A percentile compares a stretch with the other conserved stretches of the same genome.
These are phyloP conservation scores for Saccharum officinarum DNA, from an alignment of 176 grass and related monocot species.

Conservation along the genomic window DNA sequence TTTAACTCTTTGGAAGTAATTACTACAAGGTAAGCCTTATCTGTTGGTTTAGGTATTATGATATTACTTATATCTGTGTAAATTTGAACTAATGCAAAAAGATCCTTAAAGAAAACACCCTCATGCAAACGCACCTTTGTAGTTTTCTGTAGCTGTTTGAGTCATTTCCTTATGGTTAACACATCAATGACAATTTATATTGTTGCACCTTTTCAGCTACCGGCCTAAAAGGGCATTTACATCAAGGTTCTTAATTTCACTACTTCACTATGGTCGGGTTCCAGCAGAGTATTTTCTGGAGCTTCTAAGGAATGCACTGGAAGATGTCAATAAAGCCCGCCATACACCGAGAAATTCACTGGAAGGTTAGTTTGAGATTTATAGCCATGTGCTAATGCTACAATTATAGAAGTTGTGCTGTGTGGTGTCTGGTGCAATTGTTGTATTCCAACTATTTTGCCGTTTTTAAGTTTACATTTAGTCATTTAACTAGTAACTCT, in stretches of 20 bases:
- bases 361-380: conserved; percentile 39
- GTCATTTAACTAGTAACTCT: neutral
- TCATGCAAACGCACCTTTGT: neutral
- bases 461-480: neutral
- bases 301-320: conserved; percentile 51
- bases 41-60: neutral
- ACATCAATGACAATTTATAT: neutral
- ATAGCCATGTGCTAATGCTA: neutral
- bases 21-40: conserved; percentile 52
- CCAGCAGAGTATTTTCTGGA: conserved; percentile 61
- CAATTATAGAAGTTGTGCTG: neutral
- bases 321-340: conserved; percentile 34
- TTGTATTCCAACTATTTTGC: neutral
- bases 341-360: conserved; percentile 34
- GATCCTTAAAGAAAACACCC: neutral
- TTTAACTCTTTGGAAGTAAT: conserved; percentile 74
- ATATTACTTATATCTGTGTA: neutral
- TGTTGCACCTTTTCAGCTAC: conserved; percentile 43
- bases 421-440: neutral
- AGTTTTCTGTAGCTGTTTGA: neutral
- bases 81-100: neutral
- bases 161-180: neutral
- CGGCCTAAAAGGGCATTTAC: conserved; percentile 41
- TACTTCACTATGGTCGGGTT: conserved; percentile 64
- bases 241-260: conserved; percentile 56